Percentiles rank a stretch among this genome's conserved stretches.
Conservation (phyloP, 176 grass and related monocot species). For the Carex cristatella region DNA sequence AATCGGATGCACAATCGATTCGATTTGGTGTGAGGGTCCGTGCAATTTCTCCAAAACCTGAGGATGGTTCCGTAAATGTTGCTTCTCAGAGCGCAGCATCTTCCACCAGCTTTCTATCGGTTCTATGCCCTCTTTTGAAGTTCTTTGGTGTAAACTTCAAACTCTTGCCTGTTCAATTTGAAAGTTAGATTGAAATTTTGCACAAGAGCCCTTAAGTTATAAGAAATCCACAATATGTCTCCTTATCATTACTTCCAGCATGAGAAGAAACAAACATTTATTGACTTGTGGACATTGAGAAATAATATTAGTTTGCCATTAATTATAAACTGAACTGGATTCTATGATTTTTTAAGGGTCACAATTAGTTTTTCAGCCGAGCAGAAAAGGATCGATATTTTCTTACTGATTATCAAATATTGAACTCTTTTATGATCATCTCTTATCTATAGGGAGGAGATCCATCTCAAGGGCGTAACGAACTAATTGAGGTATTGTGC, state of each 20-base stretch:
- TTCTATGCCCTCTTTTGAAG: conserved; percentile 84
- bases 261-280: neutral
- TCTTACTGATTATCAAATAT: neutral
- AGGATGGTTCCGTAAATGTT: conserved; percentile 19
- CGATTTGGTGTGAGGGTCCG: neutral
- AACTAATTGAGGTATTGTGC: conserved; percentile 57
- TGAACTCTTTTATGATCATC: neutral
- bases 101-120: conserved; percentile 49
- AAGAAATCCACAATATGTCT: neutral
- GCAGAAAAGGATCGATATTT: neutral
- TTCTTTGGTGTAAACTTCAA: conserved; percentile 53
- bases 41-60: conserved; percentile 26
- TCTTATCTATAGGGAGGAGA: conserved; percentile 51
- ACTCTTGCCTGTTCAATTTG: neutral
- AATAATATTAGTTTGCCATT: neutral
- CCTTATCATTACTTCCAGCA: neutral
- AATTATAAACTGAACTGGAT: no score
- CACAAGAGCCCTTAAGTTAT: neutral
- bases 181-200: neutral
- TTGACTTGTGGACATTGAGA: neutral
- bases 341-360: no score
- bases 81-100: conserved; percentile 11
- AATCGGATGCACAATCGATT: neutral
- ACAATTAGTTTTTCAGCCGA: neutral
- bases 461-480: conserved; percentile 68